Percentiles rank a stretch among this genome's conserved stretches.
These are phyloP conservation scores for Balamuthia mandrillaris DNA, from an alignment of 208 protist species.

Conservation along the genomic window DNA sequence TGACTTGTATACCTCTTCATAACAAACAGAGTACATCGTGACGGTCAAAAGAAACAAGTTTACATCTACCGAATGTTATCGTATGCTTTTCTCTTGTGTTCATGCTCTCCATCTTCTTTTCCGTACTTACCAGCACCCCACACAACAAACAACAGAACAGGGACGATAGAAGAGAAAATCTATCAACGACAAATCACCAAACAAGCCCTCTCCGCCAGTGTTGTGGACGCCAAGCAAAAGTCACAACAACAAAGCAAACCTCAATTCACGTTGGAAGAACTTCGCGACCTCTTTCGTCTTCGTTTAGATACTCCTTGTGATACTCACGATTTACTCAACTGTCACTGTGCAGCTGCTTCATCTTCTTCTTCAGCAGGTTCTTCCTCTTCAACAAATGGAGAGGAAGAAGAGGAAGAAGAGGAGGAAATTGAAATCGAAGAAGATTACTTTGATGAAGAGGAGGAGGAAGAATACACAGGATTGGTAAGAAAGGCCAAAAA, in stretches of 20 bases:
- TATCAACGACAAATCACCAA: constrained; percentile 96
- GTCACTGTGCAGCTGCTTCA: constrained; percentile 53
- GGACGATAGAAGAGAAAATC: constrained; percentile 87
- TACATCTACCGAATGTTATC: constrained; percentile 70
- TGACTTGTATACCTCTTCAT: too few species aligned
- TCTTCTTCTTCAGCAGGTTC: too few species aligned
- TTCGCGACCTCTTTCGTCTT: constrained; percentile 87
- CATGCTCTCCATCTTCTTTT: too few species aligned
- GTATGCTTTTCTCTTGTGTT: background rate
- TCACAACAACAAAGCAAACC: background rate
- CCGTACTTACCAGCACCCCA: too few species aligned
- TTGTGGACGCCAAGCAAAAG: constrained; percentile 83
- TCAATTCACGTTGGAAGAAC: constrained; percentile 84
- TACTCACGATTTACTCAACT: constrained; percentile 88
- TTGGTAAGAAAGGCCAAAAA: background rate
- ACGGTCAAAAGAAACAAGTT: constrained; percentile 87
- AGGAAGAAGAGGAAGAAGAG: background rate
- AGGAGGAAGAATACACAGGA: background rate
- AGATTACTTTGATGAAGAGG: background rate
- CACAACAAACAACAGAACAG: background rate
- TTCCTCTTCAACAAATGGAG: too few species aligned
- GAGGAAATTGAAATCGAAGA: background rate
- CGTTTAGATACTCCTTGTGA: constrained; percentile 83
- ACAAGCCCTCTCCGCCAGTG: constrained; percentile 86
- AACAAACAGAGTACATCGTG: constrained; percentile 93